A percentile compares a stretch with the other conserved stretches of the same genome.
These are phyloP conservation scores for Blastobotrys arbuscula DNA, from an alignment of 1,139 yeast species.

Conservation along the genomic window DNA sequence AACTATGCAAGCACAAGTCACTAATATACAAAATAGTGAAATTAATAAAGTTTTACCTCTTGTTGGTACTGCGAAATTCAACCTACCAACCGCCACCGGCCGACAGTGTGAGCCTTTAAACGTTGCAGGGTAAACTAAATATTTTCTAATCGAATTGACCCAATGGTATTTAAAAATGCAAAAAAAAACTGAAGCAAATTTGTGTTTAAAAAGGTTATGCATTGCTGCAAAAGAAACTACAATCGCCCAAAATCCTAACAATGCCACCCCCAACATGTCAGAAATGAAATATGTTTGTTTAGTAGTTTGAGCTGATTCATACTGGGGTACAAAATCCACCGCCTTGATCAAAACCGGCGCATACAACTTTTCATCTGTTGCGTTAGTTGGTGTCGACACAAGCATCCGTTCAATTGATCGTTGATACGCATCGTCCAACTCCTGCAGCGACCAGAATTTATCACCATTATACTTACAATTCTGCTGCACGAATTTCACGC, in stretches of 20 bases:
- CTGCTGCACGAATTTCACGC: constrained; percentile 18
- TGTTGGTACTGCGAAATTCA: constrained; percentile 29
- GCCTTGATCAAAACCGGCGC: constrained; percentile 18
- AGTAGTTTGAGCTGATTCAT: constrained; percentile 18
- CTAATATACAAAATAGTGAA: constrained; percentile 28
- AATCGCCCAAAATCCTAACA: constrained; percentile 21
- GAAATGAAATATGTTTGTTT: constrained; percentile 18
- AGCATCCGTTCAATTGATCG: constrained; percentile 13
- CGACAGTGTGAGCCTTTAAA: constrained; percentile 27
- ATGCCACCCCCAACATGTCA: constrained; percentile 19
- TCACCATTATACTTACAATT: constrained; percentile 20
- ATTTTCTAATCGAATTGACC: constrained; percentile 22
- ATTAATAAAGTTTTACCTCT: constrained; percentile 29
- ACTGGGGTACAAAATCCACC: constrained; percentile 16
- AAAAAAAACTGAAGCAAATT: constrained; percentile 12
- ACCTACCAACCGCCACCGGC: constrained; percentile 24
- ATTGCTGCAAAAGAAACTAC: constrained; percentile 12
- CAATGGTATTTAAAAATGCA: not conserved
- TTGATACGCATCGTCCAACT: constrained; percentile 15
- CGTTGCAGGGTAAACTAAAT: constrained; percentile 33
- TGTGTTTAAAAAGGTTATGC: constrained; percentile 8
- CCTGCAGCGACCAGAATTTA: constrained; percentile 14
- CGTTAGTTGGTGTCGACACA: constrained; percentile 11
- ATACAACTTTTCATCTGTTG: constrained; percentile 6
- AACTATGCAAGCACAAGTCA: constrained; percentile 25